phyloP scores from a whole-genome alignment of 2,329 filamentous ascomycete species.

The Trichoderma semiorbis region DNA sequence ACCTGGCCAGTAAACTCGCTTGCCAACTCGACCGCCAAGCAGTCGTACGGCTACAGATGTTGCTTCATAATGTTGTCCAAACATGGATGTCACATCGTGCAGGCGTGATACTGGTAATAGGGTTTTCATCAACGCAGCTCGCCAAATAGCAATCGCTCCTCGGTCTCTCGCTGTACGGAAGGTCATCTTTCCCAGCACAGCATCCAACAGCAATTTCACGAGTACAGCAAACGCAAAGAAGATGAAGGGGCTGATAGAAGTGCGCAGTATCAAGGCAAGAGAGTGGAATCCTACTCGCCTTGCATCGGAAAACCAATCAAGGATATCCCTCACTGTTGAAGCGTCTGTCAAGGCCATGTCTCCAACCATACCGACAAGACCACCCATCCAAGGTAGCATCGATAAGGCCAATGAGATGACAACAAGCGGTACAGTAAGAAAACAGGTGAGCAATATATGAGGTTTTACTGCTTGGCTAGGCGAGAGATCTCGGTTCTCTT shows the following conservation, averaged over 20 bases:
- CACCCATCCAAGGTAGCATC: constrained; percentile 44
- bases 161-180: constrained; percentile 31
- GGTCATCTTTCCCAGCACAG: constrained; percentile 36
- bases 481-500: constrained; percentile 45
- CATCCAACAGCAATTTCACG: constrained; percentile 41
- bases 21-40: constrained; percentile 51
- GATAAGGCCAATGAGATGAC: constrained; percentile 40
- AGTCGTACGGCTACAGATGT: constrained; percentile 49
- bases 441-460: constrained; percentile 42
- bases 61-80: constrained; percentile 54
- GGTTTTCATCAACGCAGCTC: constrained; percentile 41
- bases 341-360: constrained; percentile 31
- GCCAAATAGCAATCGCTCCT: constrained; percentile 41
- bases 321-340: constrained; percentile 39
- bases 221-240: constrained; percentile 41
- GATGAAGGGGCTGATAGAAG: constrained; percentile 41
- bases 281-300: constrained; percentile 49
- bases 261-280: constrained; percentile 42
- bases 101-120: constrained; percentile 44
- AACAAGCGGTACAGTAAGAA: constrained; percentile 43
- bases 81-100: constrained; percentile 47
- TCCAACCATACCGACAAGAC: constrained; percentile 44
- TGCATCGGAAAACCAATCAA: constrained; percentile 48
- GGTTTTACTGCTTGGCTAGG: constrained; percentile 37
- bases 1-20: constrained; percentile 56